Conservation (phyloP, 163 green algal genomes). For the Chlamydomonas reinhardtii region DNA sequence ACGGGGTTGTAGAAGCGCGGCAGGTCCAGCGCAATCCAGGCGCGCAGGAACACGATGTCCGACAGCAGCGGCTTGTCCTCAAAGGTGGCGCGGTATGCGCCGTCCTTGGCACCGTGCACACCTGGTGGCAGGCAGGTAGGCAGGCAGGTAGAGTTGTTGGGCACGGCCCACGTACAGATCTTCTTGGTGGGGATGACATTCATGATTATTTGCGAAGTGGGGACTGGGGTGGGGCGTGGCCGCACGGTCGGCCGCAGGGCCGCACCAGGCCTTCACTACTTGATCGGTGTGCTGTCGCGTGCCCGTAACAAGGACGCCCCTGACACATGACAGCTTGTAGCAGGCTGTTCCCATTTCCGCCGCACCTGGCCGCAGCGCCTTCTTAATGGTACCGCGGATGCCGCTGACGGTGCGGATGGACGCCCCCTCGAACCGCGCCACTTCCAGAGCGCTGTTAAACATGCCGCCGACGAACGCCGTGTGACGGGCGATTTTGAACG, state of each 20-base stretch:
- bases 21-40: conserved; percentile 92
- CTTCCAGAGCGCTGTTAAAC: conserved; percentile 94
- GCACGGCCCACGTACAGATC: no score
- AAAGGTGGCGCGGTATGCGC: conserved; percentile 79
- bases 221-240: no score
- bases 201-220: no score
- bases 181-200: no score
- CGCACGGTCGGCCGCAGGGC: no score
- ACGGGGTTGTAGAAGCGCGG: conserved; percentile 95
- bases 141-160: no score
- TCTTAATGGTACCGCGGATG: conserved; percentile 98
- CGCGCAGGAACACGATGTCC: conserved; percentile 95
- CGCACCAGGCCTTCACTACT: no score
- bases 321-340: no score
- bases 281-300: no score
- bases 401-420: conserved; percentile 92
- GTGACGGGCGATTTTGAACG: conserved; percentile 89
- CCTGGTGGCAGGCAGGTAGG: conserved; percentile 7
- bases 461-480: conserved; percentile 92
- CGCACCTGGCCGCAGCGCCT: conserved; percentile 73
- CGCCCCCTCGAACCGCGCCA: conserved; percentile 95
- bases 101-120: conserved; percentile 70
- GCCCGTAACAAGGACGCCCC: no score
- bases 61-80: conserved; percentile 94
- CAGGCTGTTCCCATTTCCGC: no score